Base-by-base conservation (phyloP, 306 rosid genomes). In the Trichosanthes cucumerina region DNA sequence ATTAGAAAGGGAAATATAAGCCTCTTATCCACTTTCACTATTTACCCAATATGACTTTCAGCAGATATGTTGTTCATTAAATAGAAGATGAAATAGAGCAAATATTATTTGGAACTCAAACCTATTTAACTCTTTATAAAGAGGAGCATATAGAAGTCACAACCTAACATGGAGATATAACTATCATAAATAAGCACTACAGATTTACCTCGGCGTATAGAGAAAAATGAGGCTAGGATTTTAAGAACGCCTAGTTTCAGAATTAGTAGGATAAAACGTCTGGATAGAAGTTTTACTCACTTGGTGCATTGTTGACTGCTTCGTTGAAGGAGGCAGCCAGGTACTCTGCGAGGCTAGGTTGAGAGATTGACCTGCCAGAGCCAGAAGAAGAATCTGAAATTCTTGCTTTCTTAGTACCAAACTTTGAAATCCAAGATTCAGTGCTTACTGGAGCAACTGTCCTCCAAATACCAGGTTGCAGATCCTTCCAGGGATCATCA, bases 311-410 rank as follows among this genome's bases (percentile, higher is more conserved):
- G 0, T 71, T 18, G 31, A 78, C 43, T 69, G 93, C 91, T 81
- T 89, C 97, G n/a, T 83, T 82, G 50, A 95, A 79, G 10, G 97
- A 89, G 43, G 97, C 86, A 76, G 92, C 98, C 81, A 92, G 83
- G 82, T 87, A 91, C 81, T 95, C 93, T 0, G 98, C 98, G 57
- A 95, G 93, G 86, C 95, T 95, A 80, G 97, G 90, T 81, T 87
- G 90, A 78, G 92, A 69, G 63, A 69, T 70, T 39, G 87, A 63
- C 83, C 85, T 85, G 80, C 71, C 80, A 31, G 7, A 83, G 80
- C 71, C 80, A 31, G 7, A 83, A 53, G 68, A 62, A 71, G 83
- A 78, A 81, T 84, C 81, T 26, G 88, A 82, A 52, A 80, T 59
- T 75, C 76, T 88, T 36, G 81, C 87, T 79, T 34, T 65, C 43